These are phyloP conservation scores for Rasamsonia emersonii DNA, from an alignment of 2,329 filamentous ascomycete species.

Conservation along the genomic window DNA sequence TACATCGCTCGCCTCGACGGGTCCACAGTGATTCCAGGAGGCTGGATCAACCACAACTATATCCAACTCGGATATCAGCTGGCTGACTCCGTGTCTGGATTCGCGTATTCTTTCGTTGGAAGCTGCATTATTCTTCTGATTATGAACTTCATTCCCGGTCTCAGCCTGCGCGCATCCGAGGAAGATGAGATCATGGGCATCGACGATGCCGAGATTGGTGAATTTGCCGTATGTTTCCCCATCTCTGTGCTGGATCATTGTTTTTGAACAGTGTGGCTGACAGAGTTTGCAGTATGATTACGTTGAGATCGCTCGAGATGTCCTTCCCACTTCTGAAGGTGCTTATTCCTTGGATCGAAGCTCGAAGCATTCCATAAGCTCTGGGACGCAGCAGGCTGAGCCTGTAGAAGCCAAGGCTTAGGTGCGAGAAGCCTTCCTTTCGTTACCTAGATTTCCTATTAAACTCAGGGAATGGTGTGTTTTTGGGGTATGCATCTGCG, in stretches of 20 bases:
- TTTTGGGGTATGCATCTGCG: too few relatives aligned
- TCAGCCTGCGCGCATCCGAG: slow-evolving; percentile 64
- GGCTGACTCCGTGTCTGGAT: slow-evolving; percentile 68
- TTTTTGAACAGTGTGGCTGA: slow-evolving; percentile 7
- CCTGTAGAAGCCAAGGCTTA: slow-evolving; percentile 12
- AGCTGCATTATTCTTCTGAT: slow-evolving; percentile 73
- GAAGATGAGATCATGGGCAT: slow-evolving; percentile 78
- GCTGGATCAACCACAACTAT: slow-evolving; percentile 79
- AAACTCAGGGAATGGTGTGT: too few relatives aligned
- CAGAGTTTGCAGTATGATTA: slow-evolving; percentile 60
- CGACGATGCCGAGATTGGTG: slow-evolving; percentile 83
- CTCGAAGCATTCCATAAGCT: slow-evolving; percentile 9
- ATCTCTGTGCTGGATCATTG: background rate
- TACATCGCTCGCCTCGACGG: slow-evolving; percentile 79
- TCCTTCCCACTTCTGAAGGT: slow-evolving; percentile 39
- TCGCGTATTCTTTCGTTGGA: slow-evolving; percentile 67
- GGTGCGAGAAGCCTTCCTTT: background rate
- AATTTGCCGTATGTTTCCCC: slow-evolving; percentile 60
- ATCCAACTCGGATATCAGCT: slow-evolving; percentile 76
- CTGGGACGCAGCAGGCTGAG: slow-evolving; percentile 2
- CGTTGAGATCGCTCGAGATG: slow-evolving; percentile 70
- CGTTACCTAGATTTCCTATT: background rate
- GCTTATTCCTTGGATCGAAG: slow-evolving; percentile 4
- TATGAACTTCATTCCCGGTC: slow-evolving; percentile 68
- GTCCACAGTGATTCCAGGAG: slow-evolving; percentile 56